Evolutionary conservation across 805 yeast genomes (phyloP).

Genomic region (Cyberlindnera galapagoensis): DNA sequence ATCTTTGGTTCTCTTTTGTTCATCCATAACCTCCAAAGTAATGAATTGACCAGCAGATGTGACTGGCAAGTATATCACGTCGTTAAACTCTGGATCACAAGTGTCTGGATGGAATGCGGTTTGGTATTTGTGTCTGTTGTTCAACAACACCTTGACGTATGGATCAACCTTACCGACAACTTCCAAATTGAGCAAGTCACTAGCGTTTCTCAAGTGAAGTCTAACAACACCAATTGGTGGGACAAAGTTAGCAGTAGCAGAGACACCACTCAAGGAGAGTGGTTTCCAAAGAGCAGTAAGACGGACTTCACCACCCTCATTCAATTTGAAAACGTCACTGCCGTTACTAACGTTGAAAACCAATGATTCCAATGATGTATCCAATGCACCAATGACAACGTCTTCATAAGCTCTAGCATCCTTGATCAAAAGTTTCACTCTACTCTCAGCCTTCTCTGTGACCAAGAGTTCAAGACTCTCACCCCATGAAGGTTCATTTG

Average conservation of each 20-base stretch:
- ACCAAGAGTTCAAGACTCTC: slow-evolving; percentile 56
- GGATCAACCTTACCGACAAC: slow-evolving; percentile 74
- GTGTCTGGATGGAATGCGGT: slow-evolving; percentile 50
- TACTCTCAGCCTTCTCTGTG: slow-evolving; percentile 51
- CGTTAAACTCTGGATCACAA: slow-evolving; percentile 52
- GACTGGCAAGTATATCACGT: slow-evolving; percentile 54
- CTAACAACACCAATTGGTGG: slow-evolving; percentile 66
- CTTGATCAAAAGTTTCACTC: slow-evolving; percentile 48
- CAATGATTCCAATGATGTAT: slow-evolving; percentile 36
- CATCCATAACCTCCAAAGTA: slow-evolving; percentile 57
- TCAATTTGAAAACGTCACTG: slow-evolving; percentile 41
- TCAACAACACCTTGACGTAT: slow-evolving; percentile 51
- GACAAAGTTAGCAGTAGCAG: slow-evolving; percentile 35
- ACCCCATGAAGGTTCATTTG: slow-evolving; percentile 72
- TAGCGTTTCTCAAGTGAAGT: slow-evolving; percentile 49
- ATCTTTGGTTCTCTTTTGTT: slow-evolving; percentile 56
- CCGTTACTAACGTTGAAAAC: slow-evolving; percentile 41
- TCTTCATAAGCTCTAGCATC: slow-evolving; percentile 47
- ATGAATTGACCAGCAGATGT: slow-evolving; percentile 53
- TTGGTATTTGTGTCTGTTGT: slow-evolving; percentile 50
- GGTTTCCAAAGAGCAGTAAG: slow-evolving; percentile 68
- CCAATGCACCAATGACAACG: slow-evolving; percentile 46
- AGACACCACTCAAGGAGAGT: slow-evolving; percentile 45
- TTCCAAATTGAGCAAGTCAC: slow-evolving; percentile 49
- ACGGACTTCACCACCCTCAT: slow-evolving; percentile 49